phyloP scores from a whole-genome alignment of 192 early-diverging fungal genomes.

The Linnemannia schmuckeri region DNA sequence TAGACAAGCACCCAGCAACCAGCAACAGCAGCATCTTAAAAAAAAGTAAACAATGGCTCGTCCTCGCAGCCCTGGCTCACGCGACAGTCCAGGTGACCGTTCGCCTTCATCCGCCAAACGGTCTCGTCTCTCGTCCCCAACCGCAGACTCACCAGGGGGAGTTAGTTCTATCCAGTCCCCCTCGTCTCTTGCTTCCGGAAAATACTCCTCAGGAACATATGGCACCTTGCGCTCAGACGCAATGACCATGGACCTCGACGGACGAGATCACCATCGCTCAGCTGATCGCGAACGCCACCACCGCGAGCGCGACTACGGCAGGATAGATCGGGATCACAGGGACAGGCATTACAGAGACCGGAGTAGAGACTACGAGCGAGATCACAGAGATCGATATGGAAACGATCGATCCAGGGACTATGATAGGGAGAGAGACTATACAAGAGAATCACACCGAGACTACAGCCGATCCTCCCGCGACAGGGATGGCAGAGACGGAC shows the following conservation, averaged over 20 bases:
- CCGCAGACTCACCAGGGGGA: conserved; percentile 21
- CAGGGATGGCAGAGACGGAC: conserved; percentile 32
- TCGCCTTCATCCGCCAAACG: conserved; percentile 56
- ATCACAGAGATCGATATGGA: conserved; percentile 25
- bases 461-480: conserved; percentile 38
- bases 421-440: conserved; percentile 44
- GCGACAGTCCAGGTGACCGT: conserved; percentile 42
- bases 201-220: conserved; percentile 7
- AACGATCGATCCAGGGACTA: conserved; percentile 39
- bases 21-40: background rate
- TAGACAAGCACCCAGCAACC: too few relatives aligned
- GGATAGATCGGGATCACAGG: conserved; percentile 13
- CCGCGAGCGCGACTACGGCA: conserved; percentile 14
- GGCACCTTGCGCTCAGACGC: conserved; percentile 42
- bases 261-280: conserved; percentile 5
- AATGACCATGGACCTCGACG: conserved; percentile 36
- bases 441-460: conserved; percentile 16
- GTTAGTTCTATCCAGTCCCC: conserved; percentile 30
- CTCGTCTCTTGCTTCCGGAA: conserved; percentile 25
- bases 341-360: conserved; percentile 40
- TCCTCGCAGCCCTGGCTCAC: conserved; percentile 38
- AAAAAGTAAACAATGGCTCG: conserved; percentile 25
- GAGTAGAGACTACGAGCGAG: conserved; percentile 39
- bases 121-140: conserved; percentile 33
- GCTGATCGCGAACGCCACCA: conserved; percentile 27